Percentiles rank a stretch among this genome's conserved stretches.
Conservation (phyloP, 2,329 filamentous ascomycete species). For the Botrytis fabae region DNA sequence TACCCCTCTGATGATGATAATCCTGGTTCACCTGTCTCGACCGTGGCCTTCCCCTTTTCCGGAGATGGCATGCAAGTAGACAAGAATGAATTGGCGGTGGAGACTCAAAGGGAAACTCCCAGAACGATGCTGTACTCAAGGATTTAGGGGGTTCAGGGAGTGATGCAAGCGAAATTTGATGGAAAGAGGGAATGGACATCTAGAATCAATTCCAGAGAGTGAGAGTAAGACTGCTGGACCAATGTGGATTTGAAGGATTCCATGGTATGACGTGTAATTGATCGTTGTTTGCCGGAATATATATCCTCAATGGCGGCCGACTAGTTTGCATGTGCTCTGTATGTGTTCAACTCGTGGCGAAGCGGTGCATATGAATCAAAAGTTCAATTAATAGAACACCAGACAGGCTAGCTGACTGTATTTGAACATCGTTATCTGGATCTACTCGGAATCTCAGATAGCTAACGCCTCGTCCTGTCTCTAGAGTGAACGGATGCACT, state of each 20-base stretch:
- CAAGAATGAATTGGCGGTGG: neutral
- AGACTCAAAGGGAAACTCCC: neutral
- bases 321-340: neutral
- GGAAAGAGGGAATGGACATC: neutral
- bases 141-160: neutral
- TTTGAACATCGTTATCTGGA: neutral
- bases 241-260: neutral
- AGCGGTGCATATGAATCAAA: neutral
- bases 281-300: neutral
- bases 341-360: neutral
- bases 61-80: neutral
- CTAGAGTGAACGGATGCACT: neutral
- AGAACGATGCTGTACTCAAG: neutral
- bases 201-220: neutral
- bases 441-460: neutral
- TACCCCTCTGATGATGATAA: neutral
- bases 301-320: neutral
- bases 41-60: neutral
- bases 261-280: neutral
- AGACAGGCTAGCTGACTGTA: neutral
- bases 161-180: slow-evolving; percentile 13
- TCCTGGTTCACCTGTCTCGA: neutral
- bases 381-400: neutral
- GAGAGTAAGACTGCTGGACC: neutral
- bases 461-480: neutral